Base-by-base conservation (phyloP, 2,329 filamentous ascomycete genomes). In the Thielaviopsis ethacetica region DNA sequence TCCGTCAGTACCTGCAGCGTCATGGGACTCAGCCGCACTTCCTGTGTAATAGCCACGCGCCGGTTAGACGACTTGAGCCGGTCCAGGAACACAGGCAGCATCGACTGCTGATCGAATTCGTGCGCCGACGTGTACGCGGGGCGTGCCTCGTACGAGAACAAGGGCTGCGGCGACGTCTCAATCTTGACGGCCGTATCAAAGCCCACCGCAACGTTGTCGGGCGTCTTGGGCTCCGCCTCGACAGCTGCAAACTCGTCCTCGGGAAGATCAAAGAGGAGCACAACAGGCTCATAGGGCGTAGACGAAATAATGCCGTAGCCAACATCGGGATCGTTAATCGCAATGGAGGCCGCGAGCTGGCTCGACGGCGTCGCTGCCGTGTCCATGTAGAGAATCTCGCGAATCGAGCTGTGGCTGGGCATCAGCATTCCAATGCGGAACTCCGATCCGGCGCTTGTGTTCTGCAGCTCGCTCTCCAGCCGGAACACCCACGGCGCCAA, bases 1-100 rank as follows among this genome's bases (percentile, higher is more conserved):
- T 87, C 82, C 27, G 84, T 86, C 63, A 91, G 79, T 44, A 88
- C 75, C 63, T 83, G 79, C 19, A 91, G 75, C 1, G 85, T 87
- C 22, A 85, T 79, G 13, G 85, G 81, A 22, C 83, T 86, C 22
- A 90, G 76, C 61, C 81, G 78, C 58, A 91, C 75, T 65, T 86
- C 81, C 62, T 87, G 83, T 60, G 79, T 81, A 54, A 88, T 71
- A 26, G 82, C 69, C 5, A 79, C 75, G 68, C 80, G 79, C 68
- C 83, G 77, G 57, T 79, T 77, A 52, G 79, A 79, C 1, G 81
- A 82, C 54, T 79, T 76, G 44, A 83, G 70, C 52, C 73, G 72
- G 56, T 81, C 77, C 13, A 84, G 72, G 53, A 84, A 71, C 27
- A 69, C 68, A 2, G 82, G 78, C 9, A 88, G 68, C 24, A 74